These are phyloP conservation scores for Trypanosoma lewisi DNA, from an alignment of 208 protist species.

Conservation along the genomic window DNA sequence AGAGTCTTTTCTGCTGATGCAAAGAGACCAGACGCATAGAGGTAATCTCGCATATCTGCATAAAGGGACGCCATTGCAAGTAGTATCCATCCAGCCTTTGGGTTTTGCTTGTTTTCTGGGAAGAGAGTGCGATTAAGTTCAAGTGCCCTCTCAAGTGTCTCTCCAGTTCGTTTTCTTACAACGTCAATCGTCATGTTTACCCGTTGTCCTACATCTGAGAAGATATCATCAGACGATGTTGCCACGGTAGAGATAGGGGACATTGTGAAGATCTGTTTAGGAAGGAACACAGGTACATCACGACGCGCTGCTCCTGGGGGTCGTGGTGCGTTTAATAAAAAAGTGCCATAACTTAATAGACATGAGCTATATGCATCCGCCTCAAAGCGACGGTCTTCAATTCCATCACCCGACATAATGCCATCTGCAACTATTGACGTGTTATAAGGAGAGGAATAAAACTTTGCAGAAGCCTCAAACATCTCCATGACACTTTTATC, in stretches of 20 bases:
- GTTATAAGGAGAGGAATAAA: conserved; percentile 65
- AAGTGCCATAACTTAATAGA: conserved; percentile 61
- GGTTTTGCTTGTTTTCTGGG: conserved; percentile 59
- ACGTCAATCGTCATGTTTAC: conserved; percentile 41
- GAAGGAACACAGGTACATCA: conserved; percentile 75
- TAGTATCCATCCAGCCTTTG: conserved; percentile 57
- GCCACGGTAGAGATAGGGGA: conserved; percentile 54
- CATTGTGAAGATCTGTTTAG: conserved; percentile 67
- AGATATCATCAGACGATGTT: conserved; percentile 67
- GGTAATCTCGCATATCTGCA: conserved; percentile 86
- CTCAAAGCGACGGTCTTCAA: conserved; percentile 42
- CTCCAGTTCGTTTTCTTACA: conserved; percentile 49
- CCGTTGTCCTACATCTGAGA: conserved; percentile 37
- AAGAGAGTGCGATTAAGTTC: conserved; percentile 70
- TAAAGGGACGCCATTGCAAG: conserved; percentile 79
- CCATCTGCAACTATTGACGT: conserved; percentile 68
- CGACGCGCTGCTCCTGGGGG: conserved; percentile 33
- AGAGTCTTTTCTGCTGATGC: conserved; percentile 66
- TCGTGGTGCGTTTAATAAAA: conserved; percentile 64
- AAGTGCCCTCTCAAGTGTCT: conserved; percentile 67
- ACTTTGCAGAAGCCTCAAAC: conserved; percentile 53
- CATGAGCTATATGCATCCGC: conserved; percentile 61
- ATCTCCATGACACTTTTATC: conserved; percentile 35
- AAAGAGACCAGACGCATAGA: conserved; percentile 85
- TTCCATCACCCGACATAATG: conserved; percentile 56